Percentiles rank a stretch among this genome's conserved stretches.
Evolutionary conservation across 2,329 filamentous ascomycete genomes (phyloP).

Genomic region (Neofusicoccum parvum): DNA sequence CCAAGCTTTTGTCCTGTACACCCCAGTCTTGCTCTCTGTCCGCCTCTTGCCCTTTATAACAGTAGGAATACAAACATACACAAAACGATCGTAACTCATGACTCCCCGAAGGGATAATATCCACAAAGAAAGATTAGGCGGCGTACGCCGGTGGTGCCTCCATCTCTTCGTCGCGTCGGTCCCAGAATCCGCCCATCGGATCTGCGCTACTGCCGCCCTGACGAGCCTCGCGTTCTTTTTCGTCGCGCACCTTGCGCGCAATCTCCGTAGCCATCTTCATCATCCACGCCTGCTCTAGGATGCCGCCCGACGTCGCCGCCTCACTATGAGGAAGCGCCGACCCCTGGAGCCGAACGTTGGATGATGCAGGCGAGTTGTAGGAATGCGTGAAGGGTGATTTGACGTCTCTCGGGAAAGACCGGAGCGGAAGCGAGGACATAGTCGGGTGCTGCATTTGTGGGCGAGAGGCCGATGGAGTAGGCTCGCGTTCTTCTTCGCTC

Average conservation of each 20-base stretch:
- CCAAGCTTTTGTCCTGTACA: slow-evolving; percentile 12
- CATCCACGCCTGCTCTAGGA: slow-evolving; percentile 82
- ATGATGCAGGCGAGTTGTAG: slow-evolving; percentile 21
- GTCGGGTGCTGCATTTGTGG: slow-evolving; percentile 12
- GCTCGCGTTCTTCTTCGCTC: neutral
- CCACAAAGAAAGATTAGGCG: slow-evolving; percentile 25
- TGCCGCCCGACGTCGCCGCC: slow-evolving; percentile 46
- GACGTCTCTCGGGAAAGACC: slow-evolving; percentile 26
- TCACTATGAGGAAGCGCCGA: slow-evolving; percentile 21
- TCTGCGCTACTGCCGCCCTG: neutral
- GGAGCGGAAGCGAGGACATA: slow-evolving; percentile 17
- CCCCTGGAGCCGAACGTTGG: slow-evolving; percentile 13
- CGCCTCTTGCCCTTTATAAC: neutral
- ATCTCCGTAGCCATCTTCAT: slow-evolving; percentile 94
- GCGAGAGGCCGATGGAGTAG: neutral
- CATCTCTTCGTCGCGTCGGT: slow-evolving; percentile 29
- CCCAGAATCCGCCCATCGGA: slow-evolving; percentile 27
- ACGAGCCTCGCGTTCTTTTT: slow-evolving; percentile 58
- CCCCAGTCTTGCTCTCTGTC: neutral
- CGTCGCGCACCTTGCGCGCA: slow-evolving; percentile 81
- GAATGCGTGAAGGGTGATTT: slow-evolving; percentile 19
- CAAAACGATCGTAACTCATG: slow-evolving; percentile 15
- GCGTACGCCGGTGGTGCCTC: slow-evolving; percentile 40
- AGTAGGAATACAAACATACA: slow-evolving; percentile 15
- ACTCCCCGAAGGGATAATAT: neutral